Percentiles rank a stretch among this genome's conserved stretches.
These are phyloP conservation scores for Geotrichum europaeum DNA, from an alignment of 1,139 yeast genomes.

Conservation along the genomic window DNA sequence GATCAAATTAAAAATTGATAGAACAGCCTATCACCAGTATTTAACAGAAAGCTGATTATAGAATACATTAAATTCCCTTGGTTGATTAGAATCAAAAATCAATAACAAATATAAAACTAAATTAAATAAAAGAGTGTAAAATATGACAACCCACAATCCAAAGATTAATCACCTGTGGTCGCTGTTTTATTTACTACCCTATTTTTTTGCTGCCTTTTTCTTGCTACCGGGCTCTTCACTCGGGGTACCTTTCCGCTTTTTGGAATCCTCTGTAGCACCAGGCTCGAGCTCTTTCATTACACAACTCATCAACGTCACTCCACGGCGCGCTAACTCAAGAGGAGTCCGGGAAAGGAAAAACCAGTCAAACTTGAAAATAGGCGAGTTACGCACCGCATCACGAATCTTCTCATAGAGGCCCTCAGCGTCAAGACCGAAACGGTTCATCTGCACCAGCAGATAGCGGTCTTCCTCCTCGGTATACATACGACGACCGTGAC, in stretches of 20 bases:
- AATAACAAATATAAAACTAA: too few species aligned
- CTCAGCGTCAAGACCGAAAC: slow-evolving; percentile 68
- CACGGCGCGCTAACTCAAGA: slow-evolving; percentile 75
- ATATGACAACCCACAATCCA: too few species aligned
- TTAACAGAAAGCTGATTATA: too few species aligned
- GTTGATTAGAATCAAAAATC: too few species aligned
- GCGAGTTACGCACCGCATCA: slow-evolving; percentile 66
- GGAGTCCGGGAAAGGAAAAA: slow-evolving; percentile 79
- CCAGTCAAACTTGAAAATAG: slow-evolving; percentile 84
- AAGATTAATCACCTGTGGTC: too few species aligned
- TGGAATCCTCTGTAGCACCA: slow-evolving; percentile 26
- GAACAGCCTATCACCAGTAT: too few species aligned
- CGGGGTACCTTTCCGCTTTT: background rate
- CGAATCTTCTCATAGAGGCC: slow-evolving; percentile 69
- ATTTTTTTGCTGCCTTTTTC: background rate
- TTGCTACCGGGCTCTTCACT: background rate
- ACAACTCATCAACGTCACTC: slow-evolving; percentile 70
- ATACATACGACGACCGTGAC: slow-evolving; percentile 78
- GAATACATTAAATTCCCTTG: too few species aligned
- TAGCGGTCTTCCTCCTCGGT: slow-evolving; percentile 85
- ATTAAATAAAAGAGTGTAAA: too few species aligned
- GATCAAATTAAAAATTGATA: too few species aligned
- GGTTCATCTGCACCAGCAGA: slow-evolving; percentile 63
- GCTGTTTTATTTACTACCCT: background rate
- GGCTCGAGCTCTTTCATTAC: slow-evolving; percentile 69